phyloP scores from a whole-genome alignment of 805 yeast genomes.

The Teunomyces barrocoloradensis region DNA sequence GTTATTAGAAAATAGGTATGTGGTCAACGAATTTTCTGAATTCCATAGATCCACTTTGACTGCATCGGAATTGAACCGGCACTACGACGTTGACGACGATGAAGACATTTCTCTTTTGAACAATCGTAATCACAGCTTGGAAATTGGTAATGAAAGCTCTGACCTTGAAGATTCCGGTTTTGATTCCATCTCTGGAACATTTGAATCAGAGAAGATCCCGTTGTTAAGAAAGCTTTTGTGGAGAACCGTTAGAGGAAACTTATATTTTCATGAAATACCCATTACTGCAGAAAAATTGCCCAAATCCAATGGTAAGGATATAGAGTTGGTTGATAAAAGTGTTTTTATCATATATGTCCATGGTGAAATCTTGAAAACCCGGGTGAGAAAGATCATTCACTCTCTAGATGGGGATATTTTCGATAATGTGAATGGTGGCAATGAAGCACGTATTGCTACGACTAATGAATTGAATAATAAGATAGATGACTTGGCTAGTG shows the following conservation, averaged over 20 bases:
- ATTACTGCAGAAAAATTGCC: constrained; percentile 21
- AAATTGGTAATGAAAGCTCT: constrained; percentile 20
- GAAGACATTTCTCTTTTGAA: constrained; percentile 30
- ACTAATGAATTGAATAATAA: constrained; percentile 30
- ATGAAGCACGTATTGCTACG: constrained; percentile 21
- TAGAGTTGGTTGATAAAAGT: constrained; percentile 27
- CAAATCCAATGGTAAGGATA: constrained; percentile 8
- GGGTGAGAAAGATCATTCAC: constrained; percentile 35
- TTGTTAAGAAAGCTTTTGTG: constrained; percentile 39
- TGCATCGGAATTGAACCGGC: constrained; percentile 1
- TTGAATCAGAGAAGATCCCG: constrained; percentile 34
- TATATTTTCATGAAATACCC: constrained; percentile 39
- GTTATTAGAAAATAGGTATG: constrained; percentile 35
- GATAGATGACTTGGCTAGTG: constrained; percentile 30
- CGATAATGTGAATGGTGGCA: constrained; percentile 35
- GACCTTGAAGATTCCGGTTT: constrained; percentile 23
- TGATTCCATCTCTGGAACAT: constrained; percentile 36
- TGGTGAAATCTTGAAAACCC: constrained; percentile 35
- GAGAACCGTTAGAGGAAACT: constrained; percentile 44
- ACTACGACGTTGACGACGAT: constrained; percentile 20
- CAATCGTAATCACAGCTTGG: constrained; percentile 18
- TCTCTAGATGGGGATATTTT: constrained; percentile 39
- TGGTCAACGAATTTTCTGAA: constrained; percentile 28
- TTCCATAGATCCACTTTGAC: constrained; percentile 28
- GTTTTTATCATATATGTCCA: constrained; percentile 40